Conservation (phyloP, 345 rosid species). For the Nephelium lappaceum region DNA sequence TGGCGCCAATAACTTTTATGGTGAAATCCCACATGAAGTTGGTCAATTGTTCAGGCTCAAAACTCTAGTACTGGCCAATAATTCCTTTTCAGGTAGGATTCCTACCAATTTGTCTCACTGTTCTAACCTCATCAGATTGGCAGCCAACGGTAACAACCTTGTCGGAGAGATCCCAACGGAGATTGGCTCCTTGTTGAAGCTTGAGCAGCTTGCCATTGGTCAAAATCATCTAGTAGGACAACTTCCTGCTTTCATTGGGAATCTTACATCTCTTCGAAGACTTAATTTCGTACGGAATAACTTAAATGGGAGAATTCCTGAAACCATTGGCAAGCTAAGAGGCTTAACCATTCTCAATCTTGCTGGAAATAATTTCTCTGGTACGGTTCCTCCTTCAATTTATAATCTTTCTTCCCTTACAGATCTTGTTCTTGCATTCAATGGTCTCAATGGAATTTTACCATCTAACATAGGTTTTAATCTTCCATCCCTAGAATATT, state of each 20-base stretch:
- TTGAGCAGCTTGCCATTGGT: neutral
- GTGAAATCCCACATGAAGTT: conserved; percentile 15
- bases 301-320: conserved; percentile 24
- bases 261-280: conserved; percentile 10
- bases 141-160: conserved; percentile 7
- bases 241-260: conserved; percentile 27
- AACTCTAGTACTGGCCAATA: conserved; percentile 6
- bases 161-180: conserved; percentile 2
- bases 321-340: conserved; percentile 7
- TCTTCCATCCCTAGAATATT: conserved; percentile 23
- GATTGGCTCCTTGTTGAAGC: conserved; percentile 6
- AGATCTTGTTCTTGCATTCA: neutral
- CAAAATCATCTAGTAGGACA: conserved; percentile 13
- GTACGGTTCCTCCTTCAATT: conserved; percentile 22
- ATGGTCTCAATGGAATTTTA: conserved; percentile 14
- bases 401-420: conserved; percentile 20
- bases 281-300: neutral
- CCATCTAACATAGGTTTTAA: conserved; percentile 16
- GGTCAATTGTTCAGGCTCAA: conserved; percentile 16
- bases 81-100: neutral
- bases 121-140: conserved; percentile 2
- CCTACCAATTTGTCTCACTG: conserved; percentile 11
- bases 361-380: conserved; percentile 11
- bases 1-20: neutral
- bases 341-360: conserved; percentile 3